Conservation (phyloP, 257 asterid species). For the Anisodus acutangulus region DNA sequence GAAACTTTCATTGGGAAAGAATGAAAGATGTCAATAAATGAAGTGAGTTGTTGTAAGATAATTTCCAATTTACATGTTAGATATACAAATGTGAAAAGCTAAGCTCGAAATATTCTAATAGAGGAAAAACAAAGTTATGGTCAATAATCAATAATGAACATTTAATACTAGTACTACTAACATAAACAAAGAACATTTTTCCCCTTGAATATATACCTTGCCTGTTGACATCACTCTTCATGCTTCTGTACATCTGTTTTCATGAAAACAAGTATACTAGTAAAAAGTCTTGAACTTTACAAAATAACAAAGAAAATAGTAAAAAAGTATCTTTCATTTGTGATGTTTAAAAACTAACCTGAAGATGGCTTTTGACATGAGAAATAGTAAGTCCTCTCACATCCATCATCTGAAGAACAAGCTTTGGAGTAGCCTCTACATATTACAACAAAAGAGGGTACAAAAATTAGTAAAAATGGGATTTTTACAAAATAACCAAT, state of each 20-base stretch:
- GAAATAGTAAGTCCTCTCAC: slow-evolving; percentile 87
- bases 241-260: slow-evolving; percentile 84
- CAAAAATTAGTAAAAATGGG: neutral
- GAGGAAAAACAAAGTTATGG: neutral
- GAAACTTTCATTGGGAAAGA: slow-evolving; percentile 38
- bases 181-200: neutral
- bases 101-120: neutral
- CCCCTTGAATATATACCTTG: slow-evolving; percentile 45
- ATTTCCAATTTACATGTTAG: neutral
- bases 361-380: slow-evolving; percentile 95
- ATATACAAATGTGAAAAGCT: neutral
- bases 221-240: slow-evolving; percentile 59
- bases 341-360: slow-evolving; percentile 43
- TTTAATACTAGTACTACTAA: neutral
- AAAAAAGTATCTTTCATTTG: neutral
- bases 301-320: no score
- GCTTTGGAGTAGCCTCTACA: slow-evolving; percentile 84
- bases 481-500: no score
- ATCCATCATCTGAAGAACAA: slow-evolving; percentile 82
- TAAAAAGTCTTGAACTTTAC: neutral
- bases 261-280: slow-evolving; percentile 10
- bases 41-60: neutral
- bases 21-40: slow-evolving; percentile 49
- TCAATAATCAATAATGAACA: neutral
- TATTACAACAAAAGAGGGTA: neutral